These are phyloP conservation scores for Saturnispora kantuleensis DNA, from an alignment of 805 yeast species.

Conservation along the genomic window DNA sequence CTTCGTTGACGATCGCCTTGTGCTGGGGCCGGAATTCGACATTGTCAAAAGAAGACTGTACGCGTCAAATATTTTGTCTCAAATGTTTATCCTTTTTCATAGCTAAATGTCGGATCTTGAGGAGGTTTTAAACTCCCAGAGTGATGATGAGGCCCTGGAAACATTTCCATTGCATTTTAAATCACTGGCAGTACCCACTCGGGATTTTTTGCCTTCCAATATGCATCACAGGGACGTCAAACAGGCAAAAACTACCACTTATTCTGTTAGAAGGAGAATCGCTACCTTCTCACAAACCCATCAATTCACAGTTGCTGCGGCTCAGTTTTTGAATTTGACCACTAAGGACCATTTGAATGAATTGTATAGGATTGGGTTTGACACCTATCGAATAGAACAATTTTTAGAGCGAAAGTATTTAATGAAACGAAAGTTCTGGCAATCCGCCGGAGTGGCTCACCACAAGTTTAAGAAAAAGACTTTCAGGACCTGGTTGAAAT, in stretches of 20 bases:
- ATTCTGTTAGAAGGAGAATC: conserved; percentile 12
- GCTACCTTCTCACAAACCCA: conserved; percentile 26
- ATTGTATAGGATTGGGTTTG: conserved; percentile 13
- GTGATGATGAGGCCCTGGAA: neutral
- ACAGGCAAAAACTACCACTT: too few species aligned
- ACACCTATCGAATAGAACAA: conserved; percentile 21
- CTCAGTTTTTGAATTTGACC: conserved; percentile 24
- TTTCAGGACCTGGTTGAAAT: conserved; percentile 15
- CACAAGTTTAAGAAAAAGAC: conserved; percentile 25
- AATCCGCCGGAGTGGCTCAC: conserved; percentile 15
- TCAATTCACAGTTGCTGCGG: conserved; percentile 27
- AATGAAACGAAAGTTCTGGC: conserved; percentile 19
- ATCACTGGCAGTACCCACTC: neutral
- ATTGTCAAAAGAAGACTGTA: neutral
- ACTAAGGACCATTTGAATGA: conserved; percentile 19
- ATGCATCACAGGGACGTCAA: too few species aligned
- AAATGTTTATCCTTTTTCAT: neutral
- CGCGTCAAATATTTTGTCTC: neutral
- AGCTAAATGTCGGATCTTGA: conserved; percentile 1
- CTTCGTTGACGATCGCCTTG: conserved; percentile 7
- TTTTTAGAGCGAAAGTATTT: conserved; percentile 24
- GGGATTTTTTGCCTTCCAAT: neutral
- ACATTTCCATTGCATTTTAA: neutral
- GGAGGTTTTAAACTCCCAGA: conserved; percentile 7
- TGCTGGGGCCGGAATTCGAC: conserved; percentile 5